A percentile compares a stretch with the other conserved stretches of the same genome.
Conservation (phyloP, 2,329 filamentous ascomycete genomes). For the Phialemoniopsis sp. region DNA sequence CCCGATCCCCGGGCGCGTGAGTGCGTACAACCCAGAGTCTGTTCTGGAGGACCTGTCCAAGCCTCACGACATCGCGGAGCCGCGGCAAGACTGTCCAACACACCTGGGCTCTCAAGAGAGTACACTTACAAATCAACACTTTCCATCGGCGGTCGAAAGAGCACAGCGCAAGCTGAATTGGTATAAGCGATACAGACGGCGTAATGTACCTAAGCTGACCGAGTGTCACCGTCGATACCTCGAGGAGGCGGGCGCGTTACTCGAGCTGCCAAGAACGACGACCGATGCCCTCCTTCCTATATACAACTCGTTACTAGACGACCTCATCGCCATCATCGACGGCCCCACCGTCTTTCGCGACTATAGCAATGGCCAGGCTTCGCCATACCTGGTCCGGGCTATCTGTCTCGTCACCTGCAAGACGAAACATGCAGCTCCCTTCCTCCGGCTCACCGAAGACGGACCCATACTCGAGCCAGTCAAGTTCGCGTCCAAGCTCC, state of each 20-base stretch:
- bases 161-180: slow-evolving; percentile 6
- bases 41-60: slow-evolving; percentile 10
- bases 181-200: slow-evolving; percentile 10
- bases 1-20: slow-evolving; percentile 7
- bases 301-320: slow-evolving; percentile 9
- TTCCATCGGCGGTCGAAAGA: neutral
- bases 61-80: neutral
- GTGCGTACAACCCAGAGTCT: slow-evolving; percentile 13
- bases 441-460: slow-evolving; percentile 9
- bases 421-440: slow-evolving; percentile 14
- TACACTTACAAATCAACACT: too few species aligned
- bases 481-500: slow-evolving; percentile 11
- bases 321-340: slow-evolving; percentile 12
- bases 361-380: slow-evolving; percentile 13
- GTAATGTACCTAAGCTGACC: slow-evolving; percentile 2
- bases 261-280: slow-evolving; percentile 9
- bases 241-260: slow-evolving; percentile 9
- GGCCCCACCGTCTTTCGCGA: slow-evolving; percentile 8
- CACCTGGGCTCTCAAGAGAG: too few species aligned
- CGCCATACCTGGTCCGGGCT: slow-evolving; percentile 12
- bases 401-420: slow-evolving; percentile 18
- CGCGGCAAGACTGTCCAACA: neutral
- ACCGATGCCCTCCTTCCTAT: slow-evolving; percentile 9
- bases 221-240: slow-evolving; percentile 9
- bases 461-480: slow-evolving; percentile 9